Conservation (phyloP, 495 filamentous ascomycete genomes). For the Xylaria telfairii region DNA sequence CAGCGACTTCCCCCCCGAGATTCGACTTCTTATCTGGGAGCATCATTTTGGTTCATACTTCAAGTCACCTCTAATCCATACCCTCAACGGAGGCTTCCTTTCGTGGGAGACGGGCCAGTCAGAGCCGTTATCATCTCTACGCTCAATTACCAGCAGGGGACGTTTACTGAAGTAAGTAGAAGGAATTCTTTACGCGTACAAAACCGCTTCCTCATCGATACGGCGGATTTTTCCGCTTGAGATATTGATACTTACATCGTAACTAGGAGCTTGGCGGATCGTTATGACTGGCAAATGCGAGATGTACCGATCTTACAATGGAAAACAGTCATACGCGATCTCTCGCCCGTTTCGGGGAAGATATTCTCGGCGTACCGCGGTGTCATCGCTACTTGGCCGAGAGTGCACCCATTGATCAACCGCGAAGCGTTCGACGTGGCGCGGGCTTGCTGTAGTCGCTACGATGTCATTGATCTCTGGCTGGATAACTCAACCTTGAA, state of each 20-base stretch:
- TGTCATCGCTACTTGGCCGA: conserved; percentile 8
- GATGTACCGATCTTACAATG: conserved; percentile 13
- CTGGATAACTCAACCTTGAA: conserved; percentile 20
- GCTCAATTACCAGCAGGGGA: conserved; percentile 1
- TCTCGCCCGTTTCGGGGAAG: not conserved
- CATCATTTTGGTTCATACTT: conserved; percentile 16
- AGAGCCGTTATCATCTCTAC: conserved; percentile 14
- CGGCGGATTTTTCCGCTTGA: not conserved
- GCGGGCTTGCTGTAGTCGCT: not conserved
- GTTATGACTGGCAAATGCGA: conserved; percentile 17
- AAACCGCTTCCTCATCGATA: not conserved
- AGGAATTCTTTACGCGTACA: not conserved
- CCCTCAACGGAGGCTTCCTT: conserved; percentile 18
- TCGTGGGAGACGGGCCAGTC: not conserved
- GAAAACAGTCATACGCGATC: conserved; percentile 12
- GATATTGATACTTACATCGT: not conserved
- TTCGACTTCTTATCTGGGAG: conserved; percentile 21
- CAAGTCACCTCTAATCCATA: not conserved
- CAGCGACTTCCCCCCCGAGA: conserved; percentile 13
- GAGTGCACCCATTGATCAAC: conserved; percentile 24
- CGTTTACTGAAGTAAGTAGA: conserved; percentile 22
- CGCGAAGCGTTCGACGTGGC: conserved; percentile 18
- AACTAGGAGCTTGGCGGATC: conserved; percentile 19
- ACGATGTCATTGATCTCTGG: conserved; percentile 24
- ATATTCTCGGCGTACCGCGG: conserved; percentile 2